phyloP scores from a whole-genome alignment of 208 protist genomes.

The Angomonas ambiguus region DNA sequence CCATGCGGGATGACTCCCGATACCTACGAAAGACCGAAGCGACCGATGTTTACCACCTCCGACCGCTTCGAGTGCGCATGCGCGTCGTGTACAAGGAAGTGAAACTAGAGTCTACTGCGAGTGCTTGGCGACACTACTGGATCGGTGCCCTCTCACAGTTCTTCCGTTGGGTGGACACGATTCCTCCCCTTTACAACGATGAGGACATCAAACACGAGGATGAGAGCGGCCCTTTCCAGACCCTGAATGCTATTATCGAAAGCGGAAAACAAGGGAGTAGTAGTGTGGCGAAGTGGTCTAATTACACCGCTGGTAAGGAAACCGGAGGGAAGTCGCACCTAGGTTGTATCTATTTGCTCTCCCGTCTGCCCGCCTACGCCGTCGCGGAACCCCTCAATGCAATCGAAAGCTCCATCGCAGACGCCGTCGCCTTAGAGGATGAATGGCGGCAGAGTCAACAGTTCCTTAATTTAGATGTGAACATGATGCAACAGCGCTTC shows the following conservation, averaged over 20 bases:
- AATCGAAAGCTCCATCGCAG: slow-evolving; percentile 76
- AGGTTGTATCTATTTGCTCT: slow-evolving; percentile 56
- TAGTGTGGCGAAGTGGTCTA: neutral
- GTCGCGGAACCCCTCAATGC: slow-evolving; percentile 63
- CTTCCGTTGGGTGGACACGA: slow-evolving; percentile 68
- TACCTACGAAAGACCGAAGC: slow-evolving; percentile 46
- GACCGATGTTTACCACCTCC: slow-evolving; percentile 76
- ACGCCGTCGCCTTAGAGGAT: slow-evolving; percentile 66
- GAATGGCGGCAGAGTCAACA: slow-evolving; percentile 84
- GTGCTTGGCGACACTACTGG: slow-evolving; percentile 78
- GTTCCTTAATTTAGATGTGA: slow-evolving; percentile 80
- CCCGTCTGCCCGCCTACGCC: slow-evolving; percentile 32
- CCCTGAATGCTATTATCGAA: slow-evolving; percentile 6
- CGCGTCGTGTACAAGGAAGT: slow-evolving; percentile 78
- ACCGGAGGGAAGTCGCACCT: neutral
- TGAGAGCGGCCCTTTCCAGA: slow-evolving; percentile 8
- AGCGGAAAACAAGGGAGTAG: slow-evolving; percentile 3
- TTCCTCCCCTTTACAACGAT: slow-evolving; percentile 58
- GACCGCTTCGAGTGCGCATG: slow-evolving; percentile 81
- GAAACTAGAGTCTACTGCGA: slow-evolving; percentile 42
- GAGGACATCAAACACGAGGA: slow-evolving; percentile 30
- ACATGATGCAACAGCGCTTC: slow-evolving; percentile 75
- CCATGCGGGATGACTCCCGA: slow-evolving; percentile 63
- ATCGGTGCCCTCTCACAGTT: slow-evolving; percentile 63
- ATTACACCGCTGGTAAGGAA: neutral